Base-by-base conservation (phyloP, 805 yeast species). In the Helenozyma rhizophorensis region DNA sequence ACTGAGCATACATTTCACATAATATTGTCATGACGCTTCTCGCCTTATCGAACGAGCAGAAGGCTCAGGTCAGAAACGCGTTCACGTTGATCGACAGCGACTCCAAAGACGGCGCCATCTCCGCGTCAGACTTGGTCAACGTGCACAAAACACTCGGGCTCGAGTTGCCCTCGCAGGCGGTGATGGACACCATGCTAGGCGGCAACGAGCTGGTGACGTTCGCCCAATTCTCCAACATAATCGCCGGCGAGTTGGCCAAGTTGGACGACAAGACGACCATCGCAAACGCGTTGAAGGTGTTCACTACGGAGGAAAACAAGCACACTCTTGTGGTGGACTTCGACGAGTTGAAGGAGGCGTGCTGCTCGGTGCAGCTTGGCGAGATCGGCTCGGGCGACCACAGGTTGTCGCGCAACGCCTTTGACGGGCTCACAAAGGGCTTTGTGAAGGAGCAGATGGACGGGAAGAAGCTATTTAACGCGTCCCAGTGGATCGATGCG, bases 71-170 rank as follows among this genome's bases (percentile, higher is more conserved):
- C 35, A 70, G 84, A 36, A 83, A 84, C 44, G 78, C 93, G 1
- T 89, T 88, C 55, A 77, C 84, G 18, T 56, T 85, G 45, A 75
- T 89, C 6, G 96, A 89, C 51, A 82, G 82, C 23, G 90, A 89
- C 24, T 58, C 68, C 40, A 78, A 81, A 16, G 94, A 88, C 48
- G 86, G 87, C 2, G 51, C 56, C 4, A 76, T 84, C 26, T 62
- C 81, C 1, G 50, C 56, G 19, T 54, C 64, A 1, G 93, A 84
- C 54, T 49, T 89, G 33, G 62, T 59, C 23, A 65, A 70, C 14
- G 65, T 80, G 12, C 69, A 77, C 40, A 62, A 70, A 25, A 70
- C 74, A 9, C 43, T 81, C 11, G 83, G 80, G 1, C 68, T 74
- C 28, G 60, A 58, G 2, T 51, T 59, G 8, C 72, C 71, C 2